These are phyloP conservation scores for Vinca minor DNA, from an alignment of 257 asterid genomes.

Conservation along the genomic window DNA sequence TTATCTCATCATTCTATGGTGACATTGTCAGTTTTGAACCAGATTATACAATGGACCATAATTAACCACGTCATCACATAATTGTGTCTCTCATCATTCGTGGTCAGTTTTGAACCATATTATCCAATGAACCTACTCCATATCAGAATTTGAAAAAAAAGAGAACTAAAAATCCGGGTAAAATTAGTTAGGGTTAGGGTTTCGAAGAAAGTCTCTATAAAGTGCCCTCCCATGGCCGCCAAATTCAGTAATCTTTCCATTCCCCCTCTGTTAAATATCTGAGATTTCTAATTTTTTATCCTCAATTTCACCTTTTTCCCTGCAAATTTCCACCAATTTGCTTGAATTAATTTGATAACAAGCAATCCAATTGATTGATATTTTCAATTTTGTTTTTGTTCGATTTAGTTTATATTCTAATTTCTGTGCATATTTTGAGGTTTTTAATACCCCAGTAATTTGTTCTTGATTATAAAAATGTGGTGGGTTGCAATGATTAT, in stretches of 20 bases:
- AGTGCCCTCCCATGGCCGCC: background rate
- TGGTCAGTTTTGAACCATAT: too few species aligned
- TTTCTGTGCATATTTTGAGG: background rate
- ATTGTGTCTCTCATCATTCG: too few species aligned
- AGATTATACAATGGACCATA: too few species aligned
- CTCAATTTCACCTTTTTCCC: background rate
- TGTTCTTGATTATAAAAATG: background rate
- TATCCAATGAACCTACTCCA: too few species aligned
- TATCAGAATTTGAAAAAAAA: too few species aligned
- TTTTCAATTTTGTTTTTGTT: background rate
- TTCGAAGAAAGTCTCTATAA: background rate
- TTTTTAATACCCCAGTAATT: background rate
- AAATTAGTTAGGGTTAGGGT: constrained; percentile 15
- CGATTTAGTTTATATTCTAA: too few species aligned
- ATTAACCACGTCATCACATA: too few species aligned
- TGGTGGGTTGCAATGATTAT: constrained; percentile 53
- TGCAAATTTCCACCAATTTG: too few species aligned
- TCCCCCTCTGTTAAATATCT: background rate
- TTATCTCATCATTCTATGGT: too few species aligned
- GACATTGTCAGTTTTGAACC: too few species aligned
- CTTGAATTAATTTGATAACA: background rate
- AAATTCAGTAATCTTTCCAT: too few species aligned
- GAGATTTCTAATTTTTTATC: background rate
- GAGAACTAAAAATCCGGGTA: too few species aligned
- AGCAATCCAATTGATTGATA: background rate